Evolutionary conservation across 768 basidiomycete genomes (phyloP), one percentile per base, ranked within the genome.

Genomic region (Lentinula guzmanii): DNA sequence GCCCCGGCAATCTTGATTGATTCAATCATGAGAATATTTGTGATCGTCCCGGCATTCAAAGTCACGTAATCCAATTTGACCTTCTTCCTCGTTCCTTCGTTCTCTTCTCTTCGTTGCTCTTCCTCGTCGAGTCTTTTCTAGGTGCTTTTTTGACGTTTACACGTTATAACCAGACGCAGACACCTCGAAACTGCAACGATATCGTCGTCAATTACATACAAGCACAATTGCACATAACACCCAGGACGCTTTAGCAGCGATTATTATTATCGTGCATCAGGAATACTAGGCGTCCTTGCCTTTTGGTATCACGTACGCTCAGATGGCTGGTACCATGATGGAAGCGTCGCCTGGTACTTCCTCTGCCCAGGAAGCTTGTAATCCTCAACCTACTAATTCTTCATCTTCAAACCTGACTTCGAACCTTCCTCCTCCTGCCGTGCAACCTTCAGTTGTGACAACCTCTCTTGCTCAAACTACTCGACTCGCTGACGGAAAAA

Each of bases 401-500:
- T 48, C 46, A 16, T 24, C 16, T 11, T 8, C 21, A 43, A 43
- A 15, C 45, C 8, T 24, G 21, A n/a, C n/a, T 9, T 18, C 45
- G 21, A 46, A 21, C 9, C 46, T 18, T 9, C 18, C 46, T 2
- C 46, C 46, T 18, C 18, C 46, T 11, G 11, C 21, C 21, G 18
- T 13, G 31, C 55, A 28, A 43, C 41, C 55, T 3, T 11, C 55
- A 60, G 84, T 84, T 61, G 77, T 77, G 60, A 84, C 83, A 65
- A 83, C 84, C 15, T 72, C 76, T 61, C 69, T 74, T 51, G 71
- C 82, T 55, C 69, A 75, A 59, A 74, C 77, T 58, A 52, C 51
- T 1, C 72, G 75, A 62, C 70, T 76, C 64, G 76, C 75, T 58
- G 72, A 73, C 42, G 75, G 75, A 62, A 54, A 69, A 66, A 74